Evolutionary conservation across 78 protist species (phyloP).

Genomic region (Emiliania huxleyi): DNA sequence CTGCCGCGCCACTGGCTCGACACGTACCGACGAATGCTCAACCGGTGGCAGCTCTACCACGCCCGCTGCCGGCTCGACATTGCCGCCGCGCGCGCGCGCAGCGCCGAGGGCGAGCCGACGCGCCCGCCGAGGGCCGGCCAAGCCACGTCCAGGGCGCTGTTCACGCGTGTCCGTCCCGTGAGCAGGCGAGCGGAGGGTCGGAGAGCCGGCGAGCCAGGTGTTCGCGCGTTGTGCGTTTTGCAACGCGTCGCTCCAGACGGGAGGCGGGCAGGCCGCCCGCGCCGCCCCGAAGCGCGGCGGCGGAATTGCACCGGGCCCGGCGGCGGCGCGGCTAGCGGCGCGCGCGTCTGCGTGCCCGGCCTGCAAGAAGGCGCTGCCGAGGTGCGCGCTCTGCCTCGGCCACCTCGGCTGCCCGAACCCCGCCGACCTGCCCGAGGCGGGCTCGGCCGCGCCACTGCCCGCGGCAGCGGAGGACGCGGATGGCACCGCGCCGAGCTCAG

Average conservation of each 20-base stretch:
- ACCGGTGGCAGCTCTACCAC: constrained; percentile 79
- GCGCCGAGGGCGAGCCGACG: too few relatives aligned
- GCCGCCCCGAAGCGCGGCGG: not conserved
- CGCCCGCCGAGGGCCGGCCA: too few relatives aligned
- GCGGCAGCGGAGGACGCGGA: not conserved
- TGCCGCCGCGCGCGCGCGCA: not conserved
- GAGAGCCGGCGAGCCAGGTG: not conserved
- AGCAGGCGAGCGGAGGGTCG: not conserved
- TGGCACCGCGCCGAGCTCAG: not conserved
- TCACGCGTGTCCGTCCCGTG: too few relatives aligned
- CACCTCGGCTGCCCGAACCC: not conserved
- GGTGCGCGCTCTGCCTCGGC: not conserved
- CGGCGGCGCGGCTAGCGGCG: not conserved
- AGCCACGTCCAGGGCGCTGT: too few relatives aligned
- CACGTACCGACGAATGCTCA: constrained; percentile 75
- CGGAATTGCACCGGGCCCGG: not conserved
- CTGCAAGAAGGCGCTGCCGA: not conserved
- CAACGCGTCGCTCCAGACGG: not conserved
- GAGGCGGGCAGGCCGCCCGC: not conserved
- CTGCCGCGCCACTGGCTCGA: not conserved
- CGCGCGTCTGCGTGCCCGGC: not conserved
- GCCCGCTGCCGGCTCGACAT: constrained; percentile 75
- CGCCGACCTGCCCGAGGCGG: not conserved
- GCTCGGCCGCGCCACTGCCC: not conserved
- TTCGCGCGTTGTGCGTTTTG: not conserved